Evolutionary conservation across 1,284 basidiomycete genomes (phyloP), one percentile per base, ranked within the genome.

Genomic region (Blastosporella zonata): DNA sequence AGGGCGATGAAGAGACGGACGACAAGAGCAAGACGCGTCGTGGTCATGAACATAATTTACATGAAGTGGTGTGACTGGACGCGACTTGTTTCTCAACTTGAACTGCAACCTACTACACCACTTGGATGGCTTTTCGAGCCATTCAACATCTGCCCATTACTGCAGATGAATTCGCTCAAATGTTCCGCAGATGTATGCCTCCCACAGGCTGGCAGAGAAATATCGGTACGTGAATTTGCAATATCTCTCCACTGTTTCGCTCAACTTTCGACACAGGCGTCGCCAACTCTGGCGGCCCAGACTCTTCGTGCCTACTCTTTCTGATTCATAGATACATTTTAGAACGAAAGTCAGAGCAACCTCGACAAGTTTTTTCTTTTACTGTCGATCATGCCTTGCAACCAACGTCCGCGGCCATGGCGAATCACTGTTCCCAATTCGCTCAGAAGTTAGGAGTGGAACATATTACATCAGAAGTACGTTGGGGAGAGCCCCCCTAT

Each of bases 261-360:
- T 53, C 28, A 31, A 28, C 42, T 25, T 33, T 41, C 15, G 15
- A 43, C 54, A 27, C 52, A 88, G 88, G 76, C 29, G 75, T 90
- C 21, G 88, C 83, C 18, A 82, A 83, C 60, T 91, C 89, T 15
- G 88, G 85, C 9, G 89, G 89, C 2, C 79, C 87, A 9, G 88
- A 91, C 62, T 91, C 88, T 4, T 81, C 83, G 1, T 87, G 84
- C 61, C 71, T 91, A 3, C 69, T 90, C 8, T 87, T 79, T 58
- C 75, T 90, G 8, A 66, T 90, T 23, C 59, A 75, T 35, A 69
- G 67, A 22, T 64, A 74, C 28, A 53, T 78, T 33, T 58, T 60
- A 7, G 59, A 64, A 20, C 47, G 55, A 21, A 33, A 31, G 17
- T 22, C 36, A 21, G 29, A 53, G 18, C 17, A 28, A 23, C 67